Conservation (phyloP, 2,329 filamentous ascomycete genomes). For the Stemphylium lycopersici region DNA sequence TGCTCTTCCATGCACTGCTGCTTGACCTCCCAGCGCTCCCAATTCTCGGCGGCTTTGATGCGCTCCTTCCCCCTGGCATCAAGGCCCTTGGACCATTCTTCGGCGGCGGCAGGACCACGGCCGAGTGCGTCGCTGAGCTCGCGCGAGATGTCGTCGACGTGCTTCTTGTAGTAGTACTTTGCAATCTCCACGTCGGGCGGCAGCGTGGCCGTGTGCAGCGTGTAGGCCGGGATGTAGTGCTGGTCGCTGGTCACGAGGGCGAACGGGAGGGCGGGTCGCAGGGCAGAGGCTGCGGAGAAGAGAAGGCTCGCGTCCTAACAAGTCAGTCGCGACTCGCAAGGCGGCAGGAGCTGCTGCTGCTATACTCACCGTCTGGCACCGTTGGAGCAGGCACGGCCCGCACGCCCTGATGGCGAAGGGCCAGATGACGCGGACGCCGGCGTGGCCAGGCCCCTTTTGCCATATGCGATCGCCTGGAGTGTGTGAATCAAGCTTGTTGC, state of each 20-base stretch:
- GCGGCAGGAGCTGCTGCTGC: conserved; percentile 7
- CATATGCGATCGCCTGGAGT: conserved; percentile 52
- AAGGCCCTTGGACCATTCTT: conserved; percentile 82
- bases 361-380: conserved; percentile 67
- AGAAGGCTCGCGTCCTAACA: conserved; percentile 72
- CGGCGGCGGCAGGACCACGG: conserved; percentile 70
- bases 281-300: conserved; percentile 64
- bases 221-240: conserved; percentile 64
- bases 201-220: conserved; percentile 60
- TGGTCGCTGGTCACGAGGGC: conserved; percentile 67
- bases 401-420: conserved; percentile 72
- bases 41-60: conserved; percentile 68
- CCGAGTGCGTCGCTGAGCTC: conserved; percentile 68
- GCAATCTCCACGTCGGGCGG: conserved; percentile 59
- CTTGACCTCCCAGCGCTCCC: conserved; percentile 74
- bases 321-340: conserved; percentile 25
- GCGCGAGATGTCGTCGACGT: conserved; percentile 66
- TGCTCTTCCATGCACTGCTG: conserved; percentile 34
- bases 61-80: conserved; percentile 65
- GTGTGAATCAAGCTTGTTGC: conserved; percentile 54
- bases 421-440: conserved; percentile 71
- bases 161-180: conserved; percentile 69
- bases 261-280: conserved; percentile 73
- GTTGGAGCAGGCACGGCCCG: conserved; percentile 66
- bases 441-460: conserved; percentile 66